Evolutionary conservation across 2,329 filamentous ascomycete genomes (phyloP), one percentile per base, ranked within the genome.

Genomic region (Colletotrichum endophyticum): DNA sequence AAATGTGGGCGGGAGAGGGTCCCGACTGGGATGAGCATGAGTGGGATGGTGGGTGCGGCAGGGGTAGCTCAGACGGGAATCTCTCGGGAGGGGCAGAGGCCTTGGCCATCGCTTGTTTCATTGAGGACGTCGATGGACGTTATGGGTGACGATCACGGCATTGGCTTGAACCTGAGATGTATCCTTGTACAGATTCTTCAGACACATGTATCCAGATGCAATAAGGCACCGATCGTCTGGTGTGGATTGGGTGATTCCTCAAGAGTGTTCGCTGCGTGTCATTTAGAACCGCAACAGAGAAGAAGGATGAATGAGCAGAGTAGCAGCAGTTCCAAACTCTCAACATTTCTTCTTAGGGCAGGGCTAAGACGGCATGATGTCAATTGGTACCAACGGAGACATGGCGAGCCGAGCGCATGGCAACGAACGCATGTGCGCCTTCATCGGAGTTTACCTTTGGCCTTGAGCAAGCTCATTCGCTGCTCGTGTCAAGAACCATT

Each of bases 41-140:
- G 39, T 73, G 70, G 15, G 25, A 67, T 44, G 56, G 74, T 70
- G 74, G 64, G 66, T 66, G 66, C 32, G n/a, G 71, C 74, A 74
- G 56, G 74, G 74, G 70, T 76, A 74, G 74, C 66, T 76, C 71
- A 73, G 44, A 73, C 74, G 74, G 71, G 74, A 70, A 66, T 74
- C 66, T 64, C 19, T 68, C 34, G 57, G 70, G 74, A 73, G 63
- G 66, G 74, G 66, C 57, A 53, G 70, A 70, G 66, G 71, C 49
- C 70, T 76, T 66, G 64, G 49, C 49, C 64, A 74, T 74, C 28
- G 70, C 71, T 76, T 74, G 64, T 76, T 76, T 76, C 74, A 74
- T 64, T 64, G 59, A 64, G 73, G 57, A 34, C 72, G 64, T 70
- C 66, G 57, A 68, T 44, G 59, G 44, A 67, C 8, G 66, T 69